Evolutionary conservation across 1,284 basidiomycete genomes (phyloP).

Genomic region (Leccinum subrobustum): DNA sequence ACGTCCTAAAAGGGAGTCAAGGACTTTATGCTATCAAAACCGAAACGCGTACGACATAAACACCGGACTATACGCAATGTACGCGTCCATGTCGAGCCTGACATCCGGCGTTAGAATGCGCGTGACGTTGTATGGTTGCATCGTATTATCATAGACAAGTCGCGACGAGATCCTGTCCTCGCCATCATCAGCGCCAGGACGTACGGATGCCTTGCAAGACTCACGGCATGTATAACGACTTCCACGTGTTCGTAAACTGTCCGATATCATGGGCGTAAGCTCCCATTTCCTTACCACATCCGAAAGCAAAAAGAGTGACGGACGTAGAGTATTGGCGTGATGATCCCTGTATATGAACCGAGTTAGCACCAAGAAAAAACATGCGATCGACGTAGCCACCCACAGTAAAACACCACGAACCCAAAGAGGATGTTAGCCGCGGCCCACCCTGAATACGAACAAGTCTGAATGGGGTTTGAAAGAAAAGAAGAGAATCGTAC

Average conservation of each 20-base stretch:
- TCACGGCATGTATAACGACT: conserved; percentile 43
- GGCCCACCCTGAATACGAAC: conserved; percentile 42
- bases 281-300: neutral
- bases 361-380: neutral
- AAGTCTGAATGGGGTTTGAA: neutral
- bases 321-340: conserved; percentile 47
- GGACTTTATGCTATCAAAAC: neutral
- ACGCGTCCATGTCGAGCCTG: conserved; percentile 53
- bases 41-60: conserved; percentile 48
- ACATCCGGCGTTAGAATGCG: conserved; percentile 49
- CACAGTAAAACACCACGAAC: conserved; percentile 59
- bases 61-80: conserved; percentile 65
- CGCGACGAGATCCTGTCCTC: conserved; percentile 29
- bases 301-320: conserved; percentile 10
- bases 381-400: neutral
- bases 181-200: neutral
- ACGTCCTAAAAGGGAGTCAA: neutral
- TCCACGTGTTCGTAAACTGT: conserved; percentile 48
- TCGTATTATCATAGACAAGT: conserved; percentile 45
- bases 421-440: conserved; percentile 64
- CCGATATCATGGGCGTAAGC: conserved; percentile 36
- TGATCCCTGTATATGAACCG: conserved; percentile 37
- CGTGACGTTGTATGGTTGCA: conserved; percentile 56
- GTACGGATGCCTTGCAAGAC: neutral
- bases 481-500: conserved; percentile 14